phyloP scores from a whole-genome alignment of 139 green algal species.

The Chlamydomonas sp. region DNA sequence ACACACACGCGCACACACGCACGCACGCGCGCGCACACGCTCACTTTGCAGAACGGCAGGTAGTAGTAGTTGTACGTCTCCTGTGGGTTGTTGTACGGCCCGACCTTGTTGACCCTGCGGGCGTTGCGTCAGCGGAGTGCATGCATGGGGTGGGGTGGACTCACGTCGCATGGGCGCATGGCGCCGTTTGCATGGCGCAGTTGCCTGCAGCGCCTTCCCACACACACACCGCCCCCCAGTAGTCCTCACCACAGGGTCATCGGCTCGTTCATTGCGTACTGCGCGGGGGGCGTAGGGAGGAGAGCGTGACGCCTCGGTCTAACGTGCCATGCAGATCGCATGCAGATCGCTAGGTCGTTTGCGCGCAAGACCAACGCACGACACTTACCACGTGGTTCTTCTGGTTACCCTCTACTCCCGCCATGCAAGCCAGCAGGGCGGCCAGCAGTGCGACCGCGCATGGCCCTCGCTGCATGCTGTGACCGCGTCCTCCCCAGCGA shows the following conservation, averaged over 20 bases:
- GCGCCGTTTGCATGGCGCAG: neutral
- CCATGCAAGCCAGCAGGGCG: too few species aligned
- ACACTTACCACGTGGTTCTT: neutral
- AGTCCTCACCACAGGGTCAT: constrained; percentile 29
- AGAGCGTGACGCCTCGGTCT: neutral
- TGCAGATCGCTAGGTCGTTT: neutral
- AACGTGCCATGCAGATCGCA: neutral
- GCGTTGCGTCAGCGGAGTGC: neutral
- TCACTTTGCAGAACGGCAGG: constrained; percentile 85
- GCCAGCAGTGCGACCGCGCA: too few species aligned
- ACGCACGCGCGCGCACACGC: neutral
- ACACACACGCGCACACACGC: too few species aligned
- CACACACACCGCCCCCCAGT: neutral
- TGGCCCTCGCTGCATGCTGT: too few species aligned
- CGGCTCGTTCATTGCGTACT: constrained; percentile 32
- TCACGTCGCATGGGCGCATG: neutral
- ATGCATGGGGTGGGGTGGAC: too few species aligned
- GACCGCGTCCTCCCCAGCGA: too few species aligned
- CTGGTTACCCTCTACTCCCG: neutral
- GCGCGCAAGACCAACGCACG: neutral
- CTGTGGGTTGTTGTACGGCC: constrained; percentile 93
- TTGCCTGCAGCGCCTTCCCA: neutral
- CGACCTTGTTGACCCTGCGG: constrained; percentile 92
- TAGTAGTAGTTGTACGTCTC: constrained; percentile 98
- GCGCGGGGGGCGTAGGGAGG: neutral